Evolutionary conservation across 169 alveolate species (phyloP).

Genomic region (Perkinsus olseni): DNA sequence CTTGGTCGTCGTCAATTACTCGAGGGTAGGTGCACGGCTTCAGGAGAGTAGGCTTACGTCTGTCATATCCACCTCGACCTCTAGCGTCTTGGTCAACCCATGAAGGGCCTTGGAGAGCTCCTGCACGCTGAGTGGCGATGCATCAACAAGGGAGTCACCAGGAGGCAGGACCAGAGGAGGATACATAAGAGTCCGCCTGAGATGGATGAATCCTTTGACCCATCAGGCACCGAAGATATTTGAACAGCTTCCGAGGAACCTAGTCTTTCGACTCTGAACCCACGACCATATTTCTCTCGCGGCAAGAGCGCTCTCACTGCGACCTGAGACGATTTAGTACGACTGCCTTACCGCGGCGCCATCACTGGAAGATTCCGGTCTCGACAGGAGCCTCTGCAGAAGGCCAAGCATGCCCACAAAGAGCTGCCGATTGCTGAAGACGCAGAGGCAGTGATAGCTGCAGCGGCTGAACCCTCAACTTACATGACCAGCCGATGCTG

Average conservation of each 20-base stretch:
- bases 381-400: neutral
- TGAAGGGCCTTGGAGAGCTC: neutral
- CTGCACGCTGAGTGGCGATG: neutral
- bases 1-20: too few relatives aligned
- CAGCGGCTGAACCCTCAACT: neutral
- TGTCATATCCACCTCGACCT: neutral
- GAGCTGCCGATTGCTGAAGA: neutral
- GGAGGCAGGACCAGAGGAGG: neutral
- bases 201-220: too few relatives aligned
- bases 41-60: neutral
- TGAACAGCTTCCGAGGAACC: too few relatives aligned
- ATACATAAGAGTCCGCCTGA: neutral
- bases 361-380: neutral
- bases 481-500: neutral
- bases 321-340: neutral
- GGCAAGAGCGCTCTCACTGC: too few relatives aligned
- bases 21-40: too few relatives aligned
- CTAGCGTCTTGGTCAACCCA: neutral
- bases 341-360: neutral
- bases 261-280: too few relatives aligned
- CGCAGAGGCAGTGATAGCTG: neutral
- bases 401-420: neutral
- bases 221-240: too few relatives aligned
- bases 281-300: too few relatives aligned
- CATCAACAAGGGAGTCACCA: neutral